A percentile compares a stretch with the other conserved stretches of the same genome.
Conservation (phyloP, 1,284 basidiomycete species). For the Psilocybe mexicana region DNA sequence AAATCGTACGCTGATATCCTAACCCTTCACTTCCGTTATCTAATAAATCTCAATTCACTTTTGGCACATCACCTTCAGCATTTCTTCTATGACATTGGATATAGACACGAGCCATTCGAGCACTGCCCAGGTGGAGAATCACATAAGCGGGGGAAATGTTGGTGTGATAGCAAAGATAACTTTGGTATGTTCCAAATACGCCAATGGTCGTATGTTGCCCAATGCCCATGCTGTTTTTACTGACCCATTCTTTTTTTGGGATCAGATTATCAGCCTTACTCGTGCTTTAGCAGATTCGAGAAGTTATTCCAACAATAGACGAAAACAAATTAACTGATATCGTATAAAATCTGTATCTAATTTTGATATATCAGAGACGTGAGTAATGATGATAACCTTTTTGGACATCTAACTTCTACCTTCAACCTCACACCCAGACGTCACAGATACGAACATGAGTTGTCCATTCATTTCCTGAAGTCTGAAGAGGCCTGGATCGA, state of each 20-base stretch:
- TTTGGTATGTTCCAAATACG: slow-evolving; percentile 48
- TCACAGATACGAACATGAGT: too few relatives aligned
- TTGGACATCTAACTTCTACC: too few relatives aligned
- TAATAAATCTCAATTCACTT: too few relatives aligned
- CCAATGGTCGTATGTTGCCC: too few relatives aligned
- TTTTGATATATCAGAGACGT: neutral
- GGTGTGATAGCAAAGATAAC: slow-evolving; percentile 61
- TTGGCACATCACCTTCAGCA: slow-evolving; percentile 39
- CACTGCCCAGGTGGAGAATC: slow-evolving; percentile 69
- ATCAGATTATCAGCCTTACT: slow-evolving; percentile 79
- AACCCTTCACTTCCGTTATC: neutral
- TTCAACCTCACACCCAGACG: too few relatives aligned
- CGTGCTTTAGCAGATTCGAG: slow-evolving; percentile 74
- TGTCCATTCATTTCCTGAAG: too few relatives aligned
- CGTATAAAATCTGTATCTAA: too few relatives aligned
- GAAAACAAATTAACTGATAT: neutral
- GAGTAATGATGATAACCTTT: too few relatives aligned
- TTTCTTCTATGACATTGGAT: slow-evolving; percentile 71
- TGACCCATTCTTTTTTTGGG: neutral
- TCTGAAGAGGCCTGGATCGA: too few relatives aligned
- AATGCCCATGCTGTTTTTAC: too few relatives aligned
- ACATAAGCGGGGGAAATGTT: slow-evolving; percentile 65
- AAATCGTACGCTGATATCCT: slow-evolving; percentile 50
- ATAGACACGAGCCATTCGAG: slow-evolving; percentile 79
- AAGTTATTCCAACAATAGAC: slow-evolving; percentile 44